Evolutionary conservation across 2,329 filamentous ascomycete species (phyloP), one percentile per base, ranked within the genome.

Genomic region (Capronia coronata): DNA sequence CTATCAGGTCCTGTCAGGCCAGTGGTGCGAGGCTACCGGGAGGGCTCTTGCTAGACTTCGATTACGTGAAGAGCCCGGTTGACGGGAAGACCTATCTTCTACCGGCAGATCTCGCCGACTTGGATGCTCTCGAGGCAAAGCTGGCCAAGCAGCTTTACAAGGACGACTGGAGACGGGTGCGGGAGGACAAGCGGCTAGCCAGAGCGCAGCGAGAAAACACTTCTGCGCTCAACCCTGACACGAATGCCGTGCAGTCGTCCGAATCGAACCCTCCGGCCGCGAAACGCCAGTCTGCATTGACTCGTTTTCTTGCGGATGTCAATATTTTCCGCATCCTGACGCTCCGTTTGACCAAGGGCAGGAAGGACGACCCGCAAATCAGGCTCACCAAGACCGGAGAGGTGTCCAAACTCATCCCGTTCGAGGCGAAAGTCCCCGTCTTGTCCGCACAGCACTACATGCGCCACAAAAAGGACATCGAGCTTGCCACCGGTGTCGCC

Each of bases 101-200:
- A 43, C 58, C 58, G 6, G 46, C 37, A 9, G 38, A 45, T 3
- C 49, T 61, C 14, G 55, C 58, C 11, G 55, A 61, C 32, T 8
- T 61, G 18, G 52, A 54, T 21, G 46, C 25, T 7, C 29, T 58
- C 13, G 49, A 58, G 25, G 43, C 25, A 16, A 32, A 44, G 23
- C 44, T 49, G 45, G 42, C 38, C 9, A 18, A 8, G 37, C 39
- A 44, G 38, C 21, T 51, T 19, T 16, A 47, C 18, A 32, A 43
- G 21, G 45, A 47, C 19, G 48, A 32, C 9, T 48, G 44, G 41
- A 25, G 10, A 22, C 42, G 37, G 21, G 32, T 35, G 11, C 25
- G 35, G 21, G 32, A 46, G 14, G 34, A 37, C 34, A 10, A 27
- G 18, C 18, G 18, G 18, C 22, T 27, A 23, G 38, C 30, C 25